Evolutionary conservation across 768 basidiomycete species (phyloP).

Genomic region (Tricholoma matsutake): DNA sequence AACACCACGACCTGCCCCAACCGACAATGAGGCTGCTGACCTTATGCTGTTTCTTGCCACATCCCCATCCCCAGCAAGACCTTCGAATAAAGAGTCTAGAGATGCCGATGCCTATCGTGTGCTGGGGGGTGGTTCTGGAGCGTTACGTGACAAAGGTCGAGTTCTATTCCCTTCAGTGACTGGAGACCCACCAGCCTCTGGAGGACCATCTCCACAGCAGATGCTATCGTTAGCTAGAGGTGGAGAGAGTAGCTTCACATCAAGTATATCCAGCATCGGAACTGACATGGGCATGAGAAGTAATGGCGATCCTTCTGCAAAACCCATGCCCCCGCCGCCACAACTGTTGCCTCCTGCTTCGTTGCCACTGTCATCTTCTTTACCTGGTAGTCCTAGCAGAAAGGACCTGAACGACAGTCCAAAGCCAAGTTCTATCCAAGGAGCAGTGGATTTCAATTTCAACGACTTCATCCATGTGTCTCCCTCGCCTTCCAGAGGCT

Average conservation of each 20-base stretch:
- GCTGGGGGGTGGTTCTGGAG: slow-evolving; percentile 45
- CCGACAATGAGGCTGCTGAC: slow-evolving; percentile 84
- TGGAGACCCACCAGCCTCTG: slow-evolving; percentile 11
- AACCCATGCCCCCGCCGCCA: slow-evolving; percentile 9
- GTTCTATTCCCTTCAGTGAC: slow-evolving; percentile 59
- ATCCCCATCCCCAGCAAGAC: slow-evolving; percentile 76
- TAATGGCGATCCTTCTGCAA: slow-evolving; percentile 1
- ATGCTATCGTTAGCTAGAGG: slow-evolving; percentile 21
- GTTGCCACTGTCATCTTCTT: slow-evolving; percentile 23
- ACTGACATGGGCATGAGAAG: slow-evolving; percentile 22
- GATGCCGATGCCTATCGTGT: slow-evolving; percentile 57
- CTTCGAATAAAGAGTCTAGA: slow-evolving; percentile 48
- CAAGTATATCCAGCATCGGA: slow-evolving; percentile 37
- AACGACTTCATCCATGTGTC: slow-evolving; percentile 74
- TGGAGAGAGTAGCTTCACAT: slow-evolving; percentile 38
- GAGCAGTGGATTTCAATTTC: slow-evolving; percentile 53
- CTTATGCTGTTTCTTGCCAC: slow-evolving; percentile 83
- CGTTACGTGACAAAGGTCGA: slow-evolving; percentile 59
- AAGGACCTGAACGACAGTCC: slow-evolving; percentile 25
- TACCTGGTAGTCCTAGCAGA: slow-evolving; percentile 19
- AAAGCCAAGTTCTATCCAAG: slow-evolving; percentile 34
- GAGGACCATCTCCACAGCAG: slow-evolving; percentile 9
- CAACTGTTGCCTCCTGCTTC: slow-evolving; percentile 33
- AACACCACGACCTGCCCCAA: slow-evolving; percentile 52
- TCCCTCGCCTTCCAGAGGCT: slow-evolving; percentile 50